phyloP scores from a whole-genome alignment of 208 protist genomes.

The Wallacemonas sp. region DNA sequence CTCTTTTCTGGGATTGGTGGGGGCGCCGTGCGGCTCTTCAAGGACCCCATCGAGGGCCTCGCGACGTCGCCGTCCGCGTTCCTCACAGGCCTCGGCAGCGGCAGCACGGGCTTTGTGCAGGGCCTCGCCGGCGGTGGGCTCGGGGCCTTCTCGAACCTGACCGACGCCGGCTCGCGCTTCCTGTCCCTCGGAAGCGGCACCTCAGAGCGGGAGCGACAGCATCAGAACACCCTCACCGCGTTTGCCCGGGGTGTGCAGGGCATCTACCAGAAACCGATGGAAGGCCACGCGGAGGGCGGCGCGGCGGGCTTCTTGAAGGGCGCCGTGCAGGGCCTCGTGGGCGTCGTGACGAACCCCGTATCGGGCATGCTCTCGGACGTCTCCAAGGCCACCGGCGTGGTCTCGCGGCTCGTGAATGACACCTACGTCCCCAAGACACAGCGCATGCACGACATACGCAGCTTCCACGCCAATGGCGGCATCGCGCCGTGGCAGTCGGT shows the following conservation, averaged over 20 bases:
- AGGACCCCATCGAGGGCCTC: conserved; percentile 76
- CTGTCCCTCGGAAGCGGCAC: conserved; percentile 59
- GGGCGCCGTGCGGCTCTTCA: conserved; percentile 83
- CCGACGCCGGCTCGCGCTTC: conserved; percentile 71
- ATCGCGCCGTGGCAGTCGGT: conserved; percentile 66
- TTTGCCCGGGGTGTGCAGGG: conserved; percentile 75
- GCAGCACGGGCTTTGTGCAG: conserved; percentile 64
- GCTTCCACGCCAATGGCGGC: conserved; percentile 77
- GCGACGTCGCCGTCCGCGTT: conserved; percentile 77
- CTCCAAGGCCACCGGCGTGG: conserved; percentile 56
- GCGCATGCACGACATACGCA: conserved; percentile 62
- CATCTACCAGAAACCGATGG: conserved; percentile 80
- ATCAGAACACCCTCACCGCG: conserved; percentile 59
- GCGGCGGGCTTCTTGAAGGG: conserved; percentile 79
- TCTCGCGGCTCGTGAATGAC: conserved; percentile 68
- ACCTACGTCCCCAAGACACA: conserved; percentile 69
- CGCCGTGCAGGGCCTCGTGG: conserved; percentile 83
- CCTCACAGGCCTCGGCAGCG: conserved; percentile 69
- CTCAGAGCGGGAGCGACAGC: conserved; percentile 50
- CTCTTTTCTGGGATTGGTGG: conserved; percentile 74
- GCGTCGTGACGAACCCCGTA: conserved; percentile 83
- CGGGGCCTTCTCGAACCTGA: conserved; percentile 81
- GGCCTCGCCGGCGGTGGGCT: conserved; percentile 77
- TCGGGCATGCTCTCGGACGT: conserved; percentile 86
- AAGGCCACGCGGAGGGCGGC: conserved; percentile 81